Conservation (phyloP, 371 early-diverging fungal species). For the Rhizomucor pusillus region DNA sequence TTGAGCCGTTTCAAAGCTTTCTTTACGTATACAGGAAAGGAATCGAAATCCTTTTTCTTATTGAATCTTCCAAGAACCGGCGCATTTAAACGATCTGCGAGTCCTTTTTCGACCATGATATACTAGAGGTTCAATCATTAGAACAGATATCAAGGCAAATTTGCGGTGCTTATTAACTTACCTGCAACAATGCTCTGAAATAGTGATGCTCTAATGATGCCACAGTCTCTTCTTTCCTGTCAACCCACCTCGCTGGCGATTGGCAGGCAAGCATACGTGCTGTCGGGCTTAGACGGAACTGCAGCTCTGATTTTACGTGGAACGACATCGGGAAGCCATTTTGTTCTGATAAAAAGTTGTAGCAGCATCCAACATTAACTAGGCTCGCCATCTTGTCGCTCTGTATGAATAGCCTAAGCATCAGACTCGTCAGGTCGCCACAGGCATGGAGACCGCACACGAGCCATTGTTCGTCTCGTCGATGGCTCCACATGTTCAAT, state of each 20-base stretch:
- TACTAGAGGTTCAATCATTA: conserved; percentile 16
- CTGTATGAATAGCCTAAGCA: conserved; percentile 69
- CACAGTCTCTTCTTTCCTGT: conserved; percentile 50
- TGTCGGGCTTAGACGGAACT: conserved; percentile 59
- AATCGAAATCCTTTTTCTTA: conserved; percentile 42
- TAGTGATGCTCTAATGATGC: conserved; percentile 69
- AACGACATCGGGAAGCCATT: conserved; percentile 64
- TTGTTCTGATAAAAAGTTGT: conserved; percentile 66
- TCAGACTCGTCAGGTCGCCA: conserved; percentile 76
- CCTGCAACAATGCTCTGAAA: conserved; percentile 71
- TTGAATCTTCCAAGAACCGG: conserved; percentile 64
- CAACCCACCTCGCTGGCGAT: conserved; percentile 76
- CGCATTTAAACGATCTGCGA: conserved; percentile 46
- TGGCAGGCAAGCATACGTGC: conserved; percentile 85
- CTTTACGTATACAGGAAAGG: conserved; percentile 34
- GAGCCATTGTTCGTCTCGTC: conserved; percentile 50
- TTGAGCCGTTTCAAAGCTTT: conserved; percentile 43
- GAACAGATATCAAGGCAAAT: too few species aligned
- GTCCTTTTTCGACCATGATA: conserved; percentile 51
- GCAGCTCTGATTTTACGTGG: conserved; percentile 19
- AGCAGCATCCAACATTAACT: conserved; percentile 87
- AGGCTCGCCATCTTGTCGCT: conserved; percentile 60
- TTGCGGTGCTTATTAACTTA: conserved; percentile 10
- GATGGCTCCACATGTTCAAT: conserved; percentile 21
- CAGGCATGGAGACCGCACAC: conserved; percentile 88